phyloP scores from a whole-genome alignment of 768 basidiomycete genomes.

The Suillus occidentalis region DNA sequence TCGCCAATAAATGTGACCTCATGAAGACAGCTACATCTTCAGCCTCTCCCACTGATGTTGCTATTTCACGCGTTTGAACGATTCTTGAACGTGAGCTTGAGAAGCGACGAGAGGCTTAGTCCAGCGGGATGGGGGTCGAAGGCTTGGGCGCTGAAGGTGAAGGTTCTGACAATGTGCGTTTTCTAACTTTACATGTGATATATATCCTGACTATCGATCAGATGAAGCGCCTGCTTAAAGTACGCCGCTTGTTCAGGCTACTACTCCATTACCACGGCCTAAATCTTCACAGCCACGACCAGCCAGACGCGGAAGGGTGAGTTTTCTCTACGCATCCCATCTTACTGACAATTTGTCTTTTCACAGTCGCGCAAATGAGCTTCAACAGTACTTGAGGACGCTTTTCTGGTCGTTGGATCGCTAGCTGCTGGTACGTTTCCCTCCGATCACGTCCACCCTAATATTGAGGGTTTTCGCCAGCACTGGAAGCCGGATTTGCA shows the following conservation, averaged over 20 bases:
- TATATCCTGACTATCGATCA: no score
- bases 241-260: neutral
- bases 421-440: constrained; percentile 64
- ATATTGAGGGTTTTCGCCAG: constrained; percentile 33
- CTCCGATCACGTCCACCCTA: neutral
- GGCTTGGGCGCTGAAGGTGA: constrained; percentile 71
- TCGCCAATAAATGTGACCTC: constrained; percentile 79
- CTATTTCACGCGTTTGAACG: constrained; percentile 67
- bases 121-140: constrained; percentile 68
- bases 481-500: constrained; percentile 75
- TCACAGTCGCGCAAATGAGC: neutral
- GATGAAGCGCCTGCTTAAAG: no score
- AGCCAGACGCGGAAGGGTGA: neutral
- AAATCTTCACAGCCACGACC: neutral
- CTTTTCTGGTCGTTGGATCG: constrained; percentile 91
- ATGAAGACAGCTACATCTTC: constrained; percentile 47
- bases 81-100: constrained; percentile 85
- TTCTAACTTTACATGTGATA: no score
- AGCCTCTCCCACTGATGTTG: constrained; percentile 43
- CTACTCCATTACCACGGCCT: neutral
- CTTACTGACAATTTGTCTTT: neutral
- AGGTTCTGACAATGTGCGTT: constrained; percentile 53
- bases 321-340: neutral
- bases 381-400: constrained; percentile 96
- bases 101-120: constrained; percentile 66